Percentiles rank a stretch among this genome's conserved stretches.
Conservation (phyloP, 2,329 filamentous ascomycete genomes). For the Venturia oleaginea region DNA sequence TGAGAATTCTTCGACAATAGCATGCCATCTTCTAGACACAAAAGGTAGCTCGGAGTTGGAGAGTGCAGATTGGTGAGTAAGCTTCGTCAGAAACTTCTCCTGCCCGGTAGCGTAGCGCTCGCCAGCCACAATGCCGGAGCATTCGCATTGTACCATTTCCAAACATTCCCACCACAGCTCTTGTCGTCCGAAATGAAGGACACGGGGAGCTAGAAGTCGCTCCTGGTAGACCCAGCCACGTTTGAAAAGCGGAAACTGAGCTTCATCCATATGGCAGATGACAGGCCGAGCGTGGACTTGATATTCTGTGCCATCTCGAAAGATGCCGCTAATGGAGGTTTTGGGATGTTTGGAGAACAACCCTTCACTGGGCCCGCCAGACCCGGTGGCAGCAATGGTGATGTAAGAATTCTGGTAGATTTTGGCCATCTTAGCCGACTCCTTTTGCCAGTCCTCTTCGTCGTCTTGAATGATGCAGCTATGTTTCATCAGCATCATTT, state of each 20-base stretch:
- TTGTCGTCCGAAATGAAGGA: constrained; percentile 12
- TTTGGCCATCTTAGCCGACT: constrained; percentile 22
- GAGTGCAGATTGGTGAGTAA: constrained; percentile 1
- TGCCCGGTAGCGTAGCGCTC: constrained; percentile 8
- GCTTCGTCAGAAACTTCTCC: constrained; percentile 7
- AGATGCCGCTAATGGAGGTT: background rate
- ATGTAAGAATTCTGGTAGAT: constrained; percentile 20
- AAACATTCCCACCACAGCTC: constrained; percentile 13
- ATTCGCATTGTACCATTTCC: constrained; percentile 10
- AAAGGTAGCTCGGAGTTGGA: background rate
- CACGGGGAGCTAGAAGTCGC: constrained; percentile 12
- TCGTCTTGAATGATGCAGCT: constrained; percentile 20
- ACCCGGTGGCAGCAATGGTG: constrained; percentile 21
- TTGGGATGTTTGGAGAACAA: constrained; percentile 9
- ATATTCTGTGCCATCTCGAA: constrained; percentile 2
- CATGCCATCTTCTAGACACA: constrained; percentile 10
- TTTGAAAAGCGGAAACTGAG: constrained; percentile 11
- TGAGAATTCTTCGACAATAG: constrained; percentile 13
- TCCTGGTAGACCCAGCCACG: constrained; percentile 15
- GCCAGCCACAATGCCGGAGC: background rate
- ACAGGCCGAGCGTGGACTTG: constrained; percentile 11
- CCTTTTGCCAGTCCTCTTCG: constrained; percentile 20
- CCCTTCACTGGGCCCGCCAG: constrained; percentile 14
- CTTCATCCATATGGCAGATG: constrained; percentile 10
- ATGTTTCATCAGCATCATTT: background rate